These are phyloP conservation scores for Cladosporium sp. DNA, from an alignment of 2,329 filamentous ascomycete genomes.

Conservation along the genomic window DNA sequence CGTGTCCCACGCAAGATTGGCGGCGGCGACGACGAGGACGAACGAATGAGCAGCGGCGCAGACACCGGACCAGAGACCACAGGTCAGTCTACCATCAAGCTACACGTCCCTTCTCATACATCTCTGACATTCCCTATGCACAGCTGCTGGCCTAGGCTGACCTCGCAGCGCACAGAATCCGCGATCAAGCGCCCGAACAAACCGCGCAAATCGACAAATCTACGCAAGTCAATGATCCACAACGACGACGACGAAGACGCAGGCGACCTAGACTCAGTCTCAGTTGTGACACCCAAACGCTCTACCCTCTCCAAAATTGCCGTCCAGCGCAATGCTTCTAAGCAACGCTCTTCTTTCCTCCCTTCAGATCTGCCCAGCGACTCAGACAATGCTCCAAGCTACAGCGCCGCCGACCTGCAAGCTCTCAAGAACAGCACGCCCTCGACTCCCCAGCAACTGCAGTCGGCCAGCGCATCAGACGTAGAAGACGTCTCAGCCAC, in stretches of 20 bases:
- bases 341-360: slow-evolving; percentile 50
- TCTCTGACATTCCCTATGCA: slow-evolving; percentile 19
- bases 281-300: slow-evolving; percentile 63
- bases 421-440: slow-evolving; percentile 85
- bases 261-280: slow-evolving; percentile 42
- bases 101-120: slow-evolving; percentile 22
- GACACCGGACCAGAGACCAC: slow-evolving; percentile 21
- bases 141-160: slow-evolving; percentile 39
- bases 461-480: slow-evolving; percentile 31
- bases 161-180: slow-evolving; percentile 44
- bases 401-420: slow-evolving; percentile 82
- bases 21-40: slow-evolving; percentile 63
- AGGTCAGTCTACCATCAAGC: slow-evolving; percentile 26
- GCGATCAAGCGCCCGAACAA: slow-evolving; percentile 58
- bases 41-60: slow-evolving; percentile 23
- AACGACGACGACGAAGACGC: slow-evolving; percentile 48
- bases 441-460: slow-evolving; percentile 69
- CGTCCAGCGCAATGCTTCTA: slow-evolving; percentile 64
- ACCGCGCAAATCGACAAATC: slow-evolving; percentile 68
- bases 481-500: slow-evolving; percentile 51
- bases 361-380: slow-evolving; percentile 52
- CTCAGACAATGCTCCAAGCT: slow-evolving; percentile 65
- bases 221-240: slow-evolving; percentile 64
- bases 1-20: slow-evolving; percentile 77
- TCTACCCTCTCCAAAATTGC: slow-evolving; percentile 63